phyloP scores from a whole-genome alignment of 2,329 filamentous ascomycete genomes.

The Apiospora hydei region DNA sequence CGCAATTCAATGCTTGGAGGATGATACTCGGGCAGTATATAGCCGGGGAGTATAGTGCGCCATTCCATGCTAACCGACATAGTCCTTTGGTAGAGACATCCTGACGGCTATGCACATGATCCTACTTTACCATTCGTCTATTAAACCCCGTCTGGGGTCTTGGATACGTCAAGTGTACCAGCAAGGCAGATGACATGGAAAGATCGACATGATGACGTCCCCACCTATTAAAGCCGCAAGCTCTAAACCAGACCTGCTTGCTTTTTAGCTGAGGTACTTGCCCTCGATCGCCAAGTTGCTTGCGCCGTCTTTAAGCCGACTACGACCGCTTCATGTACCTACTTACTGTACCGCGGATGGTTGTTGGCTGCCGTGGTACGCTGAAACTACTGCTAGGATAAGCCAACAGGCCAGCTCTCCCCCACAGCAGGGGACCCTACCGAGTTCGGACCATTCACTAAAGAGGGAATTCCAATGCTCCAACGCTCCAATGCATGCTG shows the following conservation, averaged over 20 bases:
- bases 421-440: conserved; percentile 3
- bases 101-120: neutral
- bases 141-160: neutral
- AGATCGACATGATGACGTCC: conserved; percentile 1
- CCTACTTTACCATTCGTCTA: neutral
- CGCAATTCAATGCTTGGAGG: neutral
- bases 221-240: neutral
- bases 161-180: neutral
- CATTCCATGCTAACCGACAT: neutral
- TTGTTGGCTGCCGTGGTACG: neutral
- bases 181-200: neutral
- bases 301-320: conserved; percentile 2
- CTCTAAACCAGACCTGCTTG: neutral
- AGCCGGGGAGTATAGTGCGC: neutral
- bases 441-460: conserved; percentile 17
- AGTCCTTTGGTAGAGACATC: neutral
- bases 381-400: neutral
- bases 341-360: neutral
- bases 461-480: neutral
- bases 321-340: neutral
- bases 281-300: neutral
- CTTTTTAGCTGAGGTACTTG: neutral
- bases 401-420: neutral
- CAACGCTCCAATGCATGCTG: neutral
- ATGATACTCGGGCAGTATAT: neutral